Base-by-base conservation (phyloP, 768 basidiomycete species). In the Russula sp. region DNA sequence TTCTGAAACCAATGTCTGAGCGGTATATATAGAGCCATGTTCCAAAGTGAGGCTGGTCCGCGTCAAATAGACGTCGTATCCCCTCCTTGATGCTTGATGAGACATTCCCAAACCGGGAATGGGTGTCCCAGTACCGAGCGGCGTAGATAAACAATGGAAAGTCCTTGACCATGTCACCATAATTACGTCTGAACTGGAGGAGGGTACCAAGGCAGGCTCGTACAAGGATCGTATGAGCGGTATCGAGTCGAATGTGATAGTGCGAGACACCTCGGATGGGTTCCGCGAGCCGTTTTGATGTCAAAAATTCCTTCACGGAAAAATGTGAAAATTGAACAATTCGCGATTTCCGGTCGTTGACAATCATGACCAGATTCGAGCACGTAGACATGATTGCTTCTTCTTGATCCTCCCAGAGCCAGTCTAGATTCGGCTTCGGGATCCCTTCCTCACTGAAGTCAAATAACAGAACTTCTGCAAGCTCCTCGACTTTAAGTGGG, bases 281-380 rank as follows among this genome's bases (percentile, higher is more conserved):
- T 6, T n/a, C 20, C 1, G 20, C 26, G 30, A 57, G 56, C 1
- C 56, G 56, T 1, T 6, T 20, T 10, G 56, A 11, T 26, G 18
- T n/a, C 40, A 57, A n/a, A 6, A 42, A 57, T 18, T 57, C 56
- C 13, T 57, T 57, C 28, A 57, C 56, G 1, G 56, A 57, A 26
- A 57, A 57, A 8, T 57, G 56, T 8, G 56, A 28, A 30, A 57
- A 57, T 13, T 46, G 56, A 14, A 57, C 42, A 11, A 57, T 9
- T 2, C 20, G 5, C 1, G 10, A 44, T 3, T 30, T 4, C 6
- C n/a, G 5, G 11, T 30, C 18, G 1, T 32, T n/a, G 40, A 57
- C 42, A 1, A 44, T 24, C 0, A 14, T 14, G 40, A 57, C 42
- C 40, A 57, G 30, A 36, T 42, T 57, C 2, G 56, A 57, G 42